Evolutionary conservation across 1,139 yeast genomes (phyloP).

Genomic region (Torulaspora pretoriensis): DNA sequence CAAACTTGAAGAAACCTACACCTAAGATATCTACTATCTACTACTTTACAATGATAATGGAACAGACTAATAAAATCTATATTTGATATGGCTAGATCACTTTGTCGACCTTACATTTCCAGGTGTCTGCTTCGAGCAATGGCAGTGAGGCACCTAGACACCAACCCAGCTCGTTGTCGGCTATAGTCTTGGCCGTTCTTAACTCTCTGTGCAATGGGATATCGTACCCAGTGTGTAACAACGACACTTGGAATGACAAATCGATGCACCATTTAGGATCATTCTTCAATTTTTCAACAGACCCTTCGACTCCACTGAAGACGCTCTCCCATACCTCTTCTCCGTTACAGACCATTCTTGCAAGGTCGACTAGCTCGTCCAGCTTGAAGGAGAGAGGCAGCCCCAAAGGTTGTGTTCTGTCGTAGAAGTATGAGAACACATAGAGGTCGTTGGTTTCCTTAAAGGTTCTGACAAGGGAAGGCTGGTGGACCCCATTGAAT

Average conservation of each 20-base stretch:
- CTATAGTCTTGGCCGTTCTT: conserved; percentile 84
- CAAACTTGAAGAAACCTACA: not conserved
- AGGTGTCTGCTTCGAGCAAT: conserved; percentile 62
- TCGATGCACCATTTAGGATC: conserved; percentile 96
- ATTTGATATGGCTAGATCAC: conserved; percentile 7
- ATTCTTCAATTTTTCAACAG: conserved; percentile 56
- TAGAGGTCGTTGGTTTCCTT: conserved; percentile 67
- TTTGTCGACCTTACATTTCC: conserved; percentile 59
- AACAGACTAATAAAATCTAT: no score
- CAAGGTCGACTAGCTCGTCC: conserved; percentile 75
- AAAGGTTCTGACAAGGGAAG: conserved; percentile 76
- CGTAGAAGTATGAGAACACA: conserved; percentile 91
- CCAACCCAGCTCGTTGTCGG: conserved; percentile 93
- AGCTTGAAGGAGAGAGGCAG: conserved; percentile 88
- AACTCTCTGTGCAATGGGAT: conserved; percentile 87
- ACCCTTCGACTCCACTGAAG: conserved; percentile 56
- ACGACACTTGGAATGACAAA: conserved; percentile 79
- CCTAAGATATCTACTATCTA: not conserved
- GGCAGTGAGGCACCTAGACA: conserved; percentile 97
- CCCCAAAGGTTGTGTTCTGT: conserved; percentile 87
- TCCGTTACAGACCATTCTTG: conserved; percentile 83
- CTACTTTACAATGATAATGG: no score
- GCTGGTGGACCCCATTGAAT: conserved; percentile 95
- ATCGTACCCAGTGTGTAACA: conserved; percentile 92
- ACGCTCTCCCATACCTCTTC: conserved; percentile 64